phyloP scores from a whole-genome alignment of 768 basidiomycete species.

The Tulasnella sp. region DNA sequence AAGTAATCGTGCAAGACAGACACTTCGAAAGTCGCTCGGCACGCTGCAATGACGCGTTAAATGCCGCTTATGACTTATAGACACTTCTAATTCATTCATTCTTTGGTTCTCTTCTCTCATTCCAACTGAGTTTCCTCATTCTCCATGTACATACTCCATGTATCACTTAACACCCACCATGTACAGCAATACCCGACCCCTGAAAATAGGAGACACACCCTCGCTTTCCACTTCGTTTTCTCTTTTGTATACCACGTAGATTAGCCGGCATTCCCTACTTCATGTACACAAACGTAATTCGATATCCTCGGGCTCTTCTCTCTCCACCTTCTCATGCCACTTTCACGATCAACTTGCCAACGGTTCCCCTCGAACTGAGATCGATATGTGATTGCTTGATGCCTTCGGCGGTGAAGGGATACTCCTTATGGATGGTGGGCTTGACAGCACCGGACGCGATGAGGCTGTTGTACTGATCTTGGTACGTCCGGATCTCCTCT shows the following conservation, averaged over 20 bases:
- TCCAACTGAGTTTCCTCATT: not conserved
- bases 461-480: constrained; percentile 48
- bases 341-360: constrained; percentile 79
- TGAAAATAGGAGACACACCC: no score
- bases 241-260: not conserved
- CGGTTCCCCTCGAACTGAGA: constrained; percentile 62
- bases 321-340: constrained; percentile 25
- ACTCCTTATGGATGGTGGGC: constrained; percentile 60
- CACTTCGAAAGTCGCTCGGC: not conserved
- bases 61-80: not conserved
- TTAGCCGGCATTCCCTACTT: not conserved
- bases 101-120: not conserved
- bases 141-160: not conserved
- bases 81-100: not conserved
- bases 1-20: not conserved
- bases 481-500: constrained; percentile 60
- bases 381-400: constrained; percentile 67
- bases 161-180: not conserved
- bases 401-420: constrained; percentile 74
- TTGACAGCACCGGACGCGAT: constrained; percentile 49
- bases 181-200: no score
- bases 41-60: not conserved
- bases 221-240: not conserved
- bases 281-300: not conserved
- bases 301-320: not conserved